These are phyloP conservation scores for Zychaea mexicana DNA, from an alignment of 371 early-diverging fungal species.

Conservation along the genomic window DNA sequence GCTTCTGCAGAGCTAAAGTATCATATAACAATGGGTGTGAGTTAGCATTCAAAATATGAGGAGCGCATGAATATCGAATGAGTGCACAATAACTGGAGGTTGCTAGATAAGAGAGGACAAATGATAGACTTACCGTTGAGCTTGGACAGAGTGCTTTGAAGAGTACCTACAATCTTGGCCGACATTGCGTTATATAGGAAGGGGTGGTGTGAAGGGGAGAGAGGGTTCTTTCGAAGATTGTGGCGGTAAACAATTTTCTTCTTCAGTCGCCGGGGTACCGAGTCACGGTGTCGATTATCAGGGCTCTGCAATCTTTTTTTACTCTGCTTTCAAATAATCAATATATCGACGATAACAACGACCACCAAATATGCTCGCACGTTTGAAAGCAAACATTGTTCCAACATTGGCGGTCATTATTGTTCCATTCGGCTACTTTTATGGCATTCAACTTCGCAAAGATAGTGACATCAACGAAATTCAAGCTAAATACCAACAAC, in stretches of 20 bases:
- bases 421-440: conserved; percentile 25
- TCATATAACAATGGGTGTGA: no score
- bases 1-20: conserved; percentile 42
- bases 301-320: not conserved
- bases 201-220: not conserved
- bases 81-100: not conserved
- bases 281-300: not conserved
- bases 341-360: no score
- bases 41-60: no score
- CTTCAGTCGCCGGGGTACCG: not conserved
- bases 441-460: conserved; percentile 25
- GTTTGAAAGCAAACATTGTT: conserved; percentile 19
- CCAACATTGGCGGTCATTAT: conserved; percentile 23
- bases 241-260: not conserved
- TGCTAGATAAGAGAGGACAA: not conserved
- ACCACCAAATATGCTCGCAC: conserved; percentile 1
- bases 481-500: conserved; percentile 4
- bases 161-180: conserved; percentile 25
- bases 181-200: conserved; percentile 8
- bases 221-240: not conserved
- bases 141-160: conserved; percentile 34
- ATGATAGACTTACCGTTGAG: conserved; percentile 28
- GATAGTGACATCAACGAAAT: conserved; percentile 9
- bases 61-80: not conserved
- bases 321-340: no score